A percentile compares a stretch with the other conserved stretches of the same genome.
Evolutionary conservation across 202 grass and related monocot genomes (phyloP).

Genomic region (Carex sylvatica): DNA sequence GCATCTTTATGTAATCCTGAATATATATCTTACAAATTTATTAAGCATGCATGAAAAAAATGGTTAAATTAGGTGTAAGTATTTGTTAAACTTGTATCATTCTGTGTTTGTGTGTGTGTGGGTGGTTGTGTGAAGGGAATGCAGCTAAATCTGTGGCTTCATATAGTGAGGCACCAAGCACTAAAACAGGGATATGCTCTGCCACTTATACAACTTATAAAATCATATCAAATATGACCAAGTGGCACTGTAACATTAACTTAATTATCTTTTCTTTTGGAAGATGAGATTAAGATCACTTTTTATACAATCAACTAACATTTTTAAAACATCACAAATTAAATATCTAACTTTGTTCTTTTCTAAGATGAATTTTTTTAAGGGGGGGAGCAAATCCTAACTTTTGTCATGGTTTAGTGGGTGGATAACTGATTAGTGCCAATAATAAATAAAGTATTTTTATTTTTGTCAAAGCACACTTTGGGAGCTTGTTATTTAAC

Average conservation of each 20-base stretch:
- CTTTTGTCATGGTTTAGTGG: neutral
- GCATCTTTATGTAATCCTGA: too few species aligned
- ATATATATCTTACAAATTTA: too few species aligned
- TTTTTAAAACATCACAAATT: neutral
- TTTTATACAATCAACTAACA: slow-evolving; percentile 10
- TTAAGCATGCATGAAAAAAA: too few species aligned
- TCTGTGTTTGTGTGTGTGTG: neutral
- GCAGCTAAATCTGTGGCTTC: neutral
- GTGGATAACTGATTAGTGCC: neutral
- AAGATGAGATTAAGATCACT: neutral
- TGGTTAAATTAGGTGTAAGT: neutral
- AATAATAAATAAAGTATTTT: neutral
- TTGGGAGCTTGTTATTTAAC: neutral
- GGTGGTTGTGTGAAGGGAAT: neutral
- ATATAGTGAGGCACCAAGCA: slow-evolving; percentile 15
- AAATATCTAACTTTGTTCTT: slow-evolving; percentile 1
- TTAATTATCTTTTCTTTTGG: neutral
- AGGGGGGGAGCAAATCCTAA: neutral
- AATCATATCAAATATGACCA: neutral
- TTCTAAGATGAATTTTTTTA: neutral
- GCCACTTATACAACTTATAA: neutral
- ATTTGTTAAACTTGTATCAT: neutral
- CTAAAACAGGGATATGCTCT: neutral
- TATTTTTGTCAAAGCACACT: neutral
- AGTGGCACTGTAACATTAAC: neutral